phyloP scores from a whole-genome alignment of 257 asterid genomes.

The Nyctanthes arbortristis region DNA sequence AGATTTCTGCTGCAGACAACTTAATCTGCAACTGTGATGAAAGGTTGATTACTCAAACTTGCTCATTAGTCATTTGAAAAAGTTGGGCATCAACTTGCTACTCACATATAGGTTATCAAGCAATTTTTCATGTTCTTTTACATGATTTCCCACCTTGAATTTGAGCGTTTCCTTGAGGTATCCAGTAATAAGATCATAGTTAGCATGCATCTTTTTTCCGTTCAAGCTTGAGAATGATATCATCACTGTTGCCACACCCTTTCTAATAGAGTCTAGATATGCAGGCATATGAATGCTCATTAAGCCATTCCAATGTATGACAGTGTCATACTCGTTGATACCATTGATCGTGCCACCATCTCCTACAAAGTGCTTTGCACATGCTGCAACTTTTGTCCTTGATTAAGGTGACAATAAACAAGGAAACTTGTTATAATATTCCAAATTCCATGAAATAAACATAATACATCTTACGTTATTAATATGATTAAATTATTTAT shows the following conservation, averaged over 20 bases:
- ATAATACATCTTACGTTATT: not conserved
- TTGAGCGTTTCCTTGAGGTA: constrained; percentile 21
- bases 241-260: constrained; percentile 33
- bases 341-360: constrained; percentile 35
- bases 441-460: not conserved
- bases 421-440: not conserved
- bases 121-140: no score
- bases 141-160: constrained; percentile 12
- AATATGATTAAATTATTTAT: not conserved
- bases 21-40: no score
- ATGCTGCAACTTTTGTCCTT: constrained; percentile 27
- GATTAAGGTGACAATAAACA: not conserved
- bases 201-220: constrained; percentile 33
- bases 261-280: constrained; percentile 25
- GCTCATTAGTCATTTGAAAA: no score
- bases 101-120: no score
- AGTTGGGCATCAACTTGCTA: no score
- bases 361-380: constrained; percentile 37
- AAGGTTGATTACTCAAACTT: no score
- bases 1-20: no score
- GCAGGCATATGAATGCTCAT: constrained; percentile 28
- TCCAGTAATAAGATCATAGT: constrained; percentile 26
- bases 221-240: constrained; percentile 33
- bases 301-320: constrained; percentile 18
- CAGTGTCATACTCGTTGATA: constrained; percentile 26